Evolutionary conservation across 2,329 filamentous ascomycete genomes (phyloP), one percentile per base, ranked within the genome.

Genomic region (Ascocoryne sarcoides): DNA sequence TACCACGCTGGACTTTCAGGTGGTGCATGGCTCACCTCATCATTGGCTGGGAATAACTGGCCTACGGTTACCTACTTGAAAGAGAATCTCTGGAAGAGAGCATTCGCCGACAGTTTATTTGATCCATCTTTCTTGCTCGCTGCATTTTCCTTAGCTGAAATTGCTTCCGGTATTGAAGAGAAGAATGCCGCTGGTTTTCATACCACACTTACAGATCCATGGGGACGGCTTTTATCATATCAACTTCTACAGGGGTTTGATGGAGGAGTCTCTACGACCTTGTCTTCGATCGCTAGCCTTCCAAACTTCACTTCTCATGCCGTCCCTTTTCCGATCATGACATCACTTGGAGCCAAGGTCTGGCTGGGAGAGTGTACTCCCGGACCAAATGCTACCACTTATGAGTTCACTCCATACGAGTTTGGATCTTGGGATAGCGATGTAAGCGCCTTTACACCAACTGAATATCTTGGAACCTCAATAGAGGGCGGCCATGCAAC

Each of bases 321-420:
- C 10, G 65, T 60, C 2, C 68, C 68, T 0, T 68, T 61, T 38
- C 67, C 67, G 4, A 64, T 70, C 41, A 65, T 70, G 29, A 67
- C 65, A 1, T 54, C 63, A 4, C 48, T 64, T 7, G 62, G 61
- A 14, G 56, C 61, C 18, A 60, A 62, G 35, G 59, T 54, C 23
- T 56, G 47, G 33, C 44, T 56, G 4, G 62, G 60, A 17, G 54
- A 64, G 43, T 70, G 67, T 48, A 18, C 37, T 2, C 62, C 52
- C 4, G 48, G 45, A 2, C 40, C 45, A 15, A 79, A 80, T 59
- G 71, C 73, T 10, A 77, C 76, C 35, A 68, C 76, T 17, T 83
- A 73, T 51, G 80, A 84, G 51, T 76, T 83, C 59, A 70, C 67
- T 45, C 76, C 80, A 1, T 82, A 69, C 60, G 79, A 84, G 57